Conservation (phyloP, 106 monocot genomes). For the Allium cepa region DNA sequence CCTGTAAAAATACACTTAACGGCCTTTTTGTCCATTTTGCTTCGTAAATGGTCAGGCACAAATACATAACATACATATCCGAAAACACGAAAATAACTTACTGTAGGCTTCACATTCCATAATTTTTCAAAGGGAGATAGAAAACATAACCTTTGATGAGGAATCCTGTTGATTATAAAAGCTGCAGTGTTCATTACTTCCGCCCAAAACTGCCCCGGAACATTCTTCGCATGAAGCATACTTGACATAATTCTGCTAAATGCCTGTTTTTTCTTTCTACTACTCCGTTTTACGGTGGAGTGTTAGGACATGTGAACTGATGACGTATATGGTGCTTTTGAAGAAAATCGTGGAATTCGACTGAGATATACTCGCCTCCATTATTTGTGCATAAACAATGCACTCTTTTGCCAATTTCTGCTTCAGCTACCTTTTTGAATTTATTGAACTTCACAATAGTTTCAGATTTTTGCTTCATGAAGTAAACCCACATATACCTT, state of each 20-base stretch:
- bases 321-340: neutral
- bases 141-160: neutral
- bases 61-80: conserved; percentile 10
- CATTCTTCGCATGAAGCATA: conserved; percentile 8
- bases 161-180: neutral
- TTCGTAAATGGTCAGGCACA: conserved; percentile 8
- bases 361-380: conserved; percentile 3
- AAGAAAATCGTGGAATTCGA: neutral
- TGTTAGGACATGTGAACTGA: neutral
- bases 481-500: neutral
- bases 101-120: conserved; percentile 4
- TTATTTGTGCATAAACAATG: neutral
- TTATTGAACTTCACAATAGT: neutral
- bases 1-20: conserved; percentile 11
- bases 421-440: neutral
- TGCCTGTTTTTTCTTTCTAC: conserved; percentile 10
- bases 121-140: neutral
- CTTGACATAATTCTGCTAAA: neutral
- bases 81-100: conserved; percentile 11
- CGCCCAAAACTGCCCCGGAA: neutral
- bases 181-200: neutral
- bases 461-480: neutral
- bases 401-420: neutral
- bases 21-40: neutral
- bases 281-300: conserved; percentile 3